A percentile compares a stretch with the other conserved stretches of the same genome.
These are phyloP conservation scores for Oxytropis ochrocephala DNA, from an alignment of 306 rosid species.

Conservation along the genomic window DNA sequence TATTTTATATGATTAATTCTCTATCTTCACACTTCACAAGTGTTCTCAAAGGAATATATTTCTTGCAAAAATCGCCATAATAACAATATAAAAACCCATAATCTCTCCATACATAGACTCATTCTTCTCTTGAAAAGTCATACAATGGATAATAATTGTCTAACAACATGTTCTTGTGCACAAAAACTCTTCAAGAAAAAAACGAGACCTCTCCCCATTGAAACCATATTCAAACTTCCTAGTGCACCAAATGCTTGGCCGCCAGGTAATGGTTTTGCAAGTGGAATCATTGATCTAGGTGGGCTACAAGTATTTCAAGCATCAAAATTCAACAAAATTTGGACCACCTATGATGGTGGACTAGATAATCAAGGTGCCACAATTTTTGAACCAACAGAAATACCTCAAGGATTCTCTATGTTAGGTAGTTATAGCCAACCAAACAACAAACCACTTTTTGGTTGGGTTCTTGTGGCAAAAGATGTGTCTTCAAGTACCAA, in stretches of 20 bases:
- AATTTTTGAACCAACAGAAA: constrained; percentile 55
- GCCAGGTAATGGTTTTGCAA: constrained; percentile 46
- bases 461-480: constrained; percentile 66
- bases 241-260: constrained; percentile 35
- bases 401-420: constrained; percentile 52
- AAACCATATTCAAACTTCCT: constrained; percentile 56
- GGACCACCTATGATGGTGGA: constrained; percentile 63
- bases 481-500: not conserved
- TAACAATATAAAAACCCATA: not conserved
- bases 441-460: constrained; percentile 56
- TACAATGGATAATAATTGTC: not conserved
- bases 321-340: constrained; percentile 50
- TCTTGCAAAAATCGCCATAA: constrained; percentile 17
- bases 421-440: constrained; percentile 60
- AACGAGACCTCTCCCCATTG: constrained; percentile 34
- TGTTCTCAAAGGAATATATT: constrained; percentile 18
- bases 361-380: constrained; percentile 51
- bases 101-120: not conserved
- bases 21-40: not conserved
- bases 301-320: constrained; percentile 45
- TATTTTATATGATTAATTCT: not conserved
- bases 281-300: constrained; percentile 54
- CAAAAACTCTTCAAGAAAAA: constrained; percentile 18
- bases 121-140: not conserved
- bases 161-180: constrained; percentile 5